Base-by-base conservation (phyloP, 106 monocot genomes). In the Chionographis japonica region DNA sequence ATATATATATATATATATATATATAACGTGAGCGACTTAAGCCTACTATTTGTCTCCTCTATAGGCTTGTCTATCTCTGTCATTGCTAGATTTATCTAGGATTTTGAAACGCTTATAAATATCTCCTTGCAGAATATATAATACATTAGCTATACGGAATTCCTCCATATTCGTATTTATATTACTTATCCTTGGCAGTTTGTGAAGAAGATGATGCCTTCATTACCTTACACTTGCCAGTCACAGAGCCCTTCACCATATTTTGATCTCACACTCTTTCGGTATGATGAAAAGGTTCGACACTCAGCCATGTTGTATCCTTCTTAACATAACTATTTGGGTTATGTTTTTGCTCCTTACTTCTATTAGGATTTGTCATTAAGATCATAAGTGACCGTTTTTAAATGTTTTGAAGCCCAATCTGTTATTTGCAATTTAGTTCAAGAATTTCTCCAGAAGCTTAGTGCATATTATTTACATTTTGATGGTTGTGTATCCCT, bases 241-340 rank as follows among this genome's bases (percentile, higher is more conserved):
- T 93, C 98, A 19, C 93, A 90, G 62, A 98, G 93, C 71, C 98
- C 98, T 79, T 98, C 98, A 56, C 98, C 98, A 6, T 98, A 98
- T 56, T 93, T 98, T 81, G 98, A 98, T 60, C 83, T 93, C 10
- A 90, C 98, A 64, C 75, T 98, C 19, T 98, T 93, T 85, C 93
- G 98, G 52, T 98, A 93, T 81, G 98, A 98, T 85, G 98, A 98
- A 20, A 98, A 98, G 98, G 98, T 97, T 36, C 43, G 74, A 17
- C 61, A 63, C 54, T 56, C 51, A 54, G 14, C 15, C 51, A 60
- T 18, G 13, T 73, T 50, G 8, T 58, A 41, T 37, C 37, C 40
- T 63, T 20, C 11, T 35, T 38, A 46, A 35, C 40, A 37, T 15
- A 16, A 8, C 40, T 35, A 58, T 20, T 38, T 40, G 3, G 40